Conservation (phyloP, 116 monocot genomes). For the Dioscorea cayenensis region DNA sequence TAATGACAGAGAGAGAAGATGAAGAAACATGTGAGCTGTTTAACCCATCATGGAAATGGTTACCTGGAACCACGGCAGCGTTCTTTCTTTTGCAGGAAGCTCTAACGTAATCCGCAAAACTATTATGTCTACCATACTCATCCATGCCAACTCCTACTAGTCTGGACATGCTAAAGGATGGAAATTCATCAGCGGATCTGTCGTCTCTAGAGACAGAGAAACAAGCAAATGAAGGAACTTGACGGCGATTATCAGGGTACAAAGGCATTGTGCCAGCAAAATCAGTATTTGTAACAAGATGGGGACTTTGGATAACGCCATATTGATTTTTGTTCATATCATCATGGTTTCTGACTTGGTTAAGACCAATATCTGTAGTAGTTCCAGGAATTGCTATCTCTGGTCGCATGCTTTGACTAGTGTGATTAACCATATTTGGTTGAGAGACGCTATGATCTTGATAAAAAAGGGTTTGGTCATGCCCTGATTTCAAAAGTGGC, state of each 20-base stretch:
- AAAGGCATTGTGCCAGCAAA: constrained; percentile 14
- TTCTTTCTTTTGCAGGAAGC: constrained; percentile 43
- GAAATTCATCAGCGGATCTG: constrained; percentile 14
- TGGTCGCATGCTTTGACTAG: constrained; percentile 13
- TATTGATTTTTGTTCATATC: constrained; percentile 19
- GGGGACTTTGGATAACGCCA: constrained; percentile 23
- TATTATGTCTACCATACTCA: constrained; percentile 20
- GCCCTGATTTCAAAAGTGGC: constrained; percentile 18
- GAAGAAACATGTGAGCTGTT: constrained; percentile 21
- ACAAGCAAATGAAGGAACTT: constrained; percentile 27
- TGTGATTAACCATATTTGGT: constrained; percentile 11
- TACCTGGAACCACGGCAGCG: constrained; percentile 18
- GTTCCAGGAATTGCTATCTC: constrained; percentile 9
- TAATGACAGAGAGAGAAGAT: constrained; percentile 14
- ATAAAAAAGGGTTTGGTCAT: constrained; percentile 12
- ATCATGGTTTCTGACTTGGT: constrained; percentile 15
- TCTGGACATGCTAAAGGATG: constrained; percentile 8
- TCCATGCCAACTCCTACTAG: constrained; percentile 14
- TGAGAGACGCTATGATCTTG: constrained; percentile 9
- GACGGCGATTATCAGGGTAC: constrained; percentile 21
- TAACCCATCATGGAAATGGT: constrained; percentile 12
- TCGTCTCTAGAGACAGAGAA: constrained; percentile 7
- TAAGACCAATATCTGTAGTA: constrained; percentile 12
- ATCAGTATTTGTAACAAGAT: constrained; percentile 23
- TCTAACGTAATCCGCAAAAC: constrained; percentile 16